Percentiles rank a stretch among this genome's conserved stretches.
Conservation (phyloP, 106 monocot genomes). For the Dendrobium catenatum region DNA sequence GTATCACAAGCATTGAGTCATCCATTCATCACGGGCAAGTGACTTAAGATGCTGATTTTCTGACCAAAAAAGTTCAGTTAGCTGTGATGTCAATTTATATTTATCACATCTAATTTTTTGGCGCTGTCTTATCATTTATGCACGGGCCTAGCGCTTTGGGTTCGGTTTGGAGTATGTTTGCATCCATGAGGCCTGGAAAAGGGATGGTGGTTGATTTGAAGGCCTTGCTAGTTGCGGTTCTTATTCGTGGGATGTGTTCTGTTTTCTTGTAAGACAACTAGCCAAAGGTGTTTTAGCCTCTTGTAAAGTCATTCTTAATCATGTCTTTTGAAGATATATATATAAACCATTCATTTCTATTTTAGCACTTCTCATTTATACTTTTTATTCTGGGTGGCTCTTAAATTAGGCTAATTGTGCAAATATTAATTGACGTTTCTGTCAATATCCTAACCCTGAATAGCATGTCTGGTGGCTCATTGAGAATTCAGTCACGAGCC, state of each 20-base stretch:
- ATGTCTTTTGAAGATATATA: constrained; percentile 17
- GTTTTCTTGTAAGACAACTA: constrained; percentile 96
- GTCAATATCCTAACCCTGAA: not conserved
- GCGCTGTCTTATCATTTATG: constrained; percentile 37
- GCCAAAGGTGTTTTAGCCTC: constrained; percentile 55
- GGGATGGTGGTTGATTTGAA: constrained; percentile 39
- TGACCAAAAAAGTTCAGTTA: constrained; percentile 42
- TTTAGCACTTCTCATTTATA: constrained; percentile 2
- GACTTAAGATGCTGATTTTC: constrained; percentile 77
- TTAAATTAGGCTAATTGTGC: not conserved
- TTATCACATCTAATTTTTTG: constrained; percentile 51
- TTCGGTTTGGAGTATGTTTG: constrained; percentile 24
- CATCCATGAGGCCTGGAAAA: constrained; percentile 23
- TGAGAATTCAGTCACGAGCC: not conserved
- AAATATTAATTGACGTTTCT: constrained; percentile 5
- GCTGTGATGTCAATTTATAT: constrained; percentile 41
- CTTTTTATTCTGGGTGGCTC: not conserved
- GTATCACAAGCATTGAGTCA: constrained; percentile 93
- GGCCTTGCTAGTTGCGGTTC: constrained; percentile 40
- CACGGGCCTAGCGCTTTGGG: constrained; percentile 37
- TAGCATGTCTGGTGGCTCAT: not conserved
- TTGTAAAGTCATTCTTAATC: constrained; percentile 56
- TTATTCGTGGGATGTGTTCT: constrained; percentile 63
- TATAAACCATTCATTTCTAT: constrained; percentile 8
- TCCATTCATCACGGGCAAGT: constrained; percentile 99